Evolutionary conservation across 306 rosid species (phyloP), one percentile per base, ranked within the genome.

Genomic region (Vicia villosa): DNA sequence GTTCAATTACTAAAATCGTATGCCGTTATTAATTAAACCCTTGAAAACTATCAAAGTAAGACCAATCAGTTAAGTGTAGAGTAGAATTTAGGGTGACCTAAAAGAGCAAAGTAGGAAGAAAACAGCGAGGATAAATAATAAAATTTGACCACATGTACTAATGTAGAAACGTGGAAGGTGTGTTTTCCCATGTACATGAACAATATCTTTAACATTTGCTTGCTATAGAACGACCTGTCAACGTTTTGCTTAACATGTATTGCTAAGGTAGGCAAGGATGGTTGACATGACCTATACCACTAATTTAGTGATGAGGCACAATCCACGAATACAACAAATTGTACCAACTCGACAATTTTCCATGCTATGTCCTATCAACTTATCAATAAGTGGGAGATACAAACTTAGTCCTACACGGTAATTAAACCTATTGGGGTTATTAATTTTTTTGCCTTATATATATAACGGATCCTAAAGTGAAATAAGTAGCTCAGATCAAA

Each of bases 261-360:
- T 66, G 77, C 74, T 30, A 70, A 67, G 83, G 81, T 83, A 43
- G 85, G 85, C 54, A 70, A 64, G 32, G 83, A 79, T 71, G 38
- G 68, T 80, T 73, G 84, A 79, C 83, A 62, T 75, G 72, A 81
- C 84, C 47, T 77, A 64, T 36, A 43, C 69, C 70, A 46, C 69
- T 49, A 55, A 11, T 54, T 42, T 56, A 57, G 59, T 76, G 81
- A 76, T 62, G 28, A 66, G 50, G 6, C 76, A 75, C 52, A 16
- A 74, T 57, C 66, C 55, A 74, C 20, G 47, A 77, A 62, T 68
- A 43, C 26, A 74, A 76, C 79, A 81, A 81, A 74, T 64, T 66
- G 71, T 79, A 77, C 78, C 76, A 58, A 45, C 77, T 55, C 72
- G 62, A 80, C 84, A 74, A 51, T 63, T 73, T 45, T 74, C 73